Evolutionary conservation across 2,329 filamentous ascomycete species (phyloP).

Genomic region (Calonectria pseudoreteaudii): DNA sequence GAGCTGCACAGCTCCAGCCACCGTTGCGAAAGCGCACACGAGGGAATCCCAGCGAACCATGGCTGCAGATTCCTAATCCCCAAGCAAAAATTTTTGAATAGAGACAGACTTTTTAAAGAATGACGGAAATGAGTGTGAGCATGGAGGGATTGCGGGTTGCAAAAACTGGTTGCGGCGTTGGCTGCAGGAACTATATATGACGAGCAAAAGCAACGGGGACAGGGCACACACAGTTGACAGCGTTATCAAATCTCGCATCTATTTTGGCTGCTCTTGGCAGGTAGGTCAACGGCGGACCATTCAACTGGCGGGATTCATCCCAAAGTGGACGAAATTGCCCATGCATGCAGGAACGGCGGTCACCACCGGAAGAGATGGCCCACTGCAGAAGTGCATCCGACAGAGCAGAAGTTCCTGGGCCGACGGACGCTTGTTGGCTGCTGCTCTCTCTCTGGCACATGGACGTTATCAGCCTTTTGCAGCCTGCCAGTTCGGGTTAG

Average conservation of each 20-base stretch:
- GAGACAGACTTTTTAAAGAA: background rate
- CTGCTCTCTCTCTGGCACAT: background rate
- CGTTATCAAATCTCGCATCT: constrained; percentile 1
- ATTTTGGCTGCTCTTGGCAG: background rate
- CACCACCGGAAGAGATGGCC: background rate
- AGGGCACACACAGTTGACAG: background rate
- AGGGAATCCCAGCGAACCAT: constrained; percentile 1
- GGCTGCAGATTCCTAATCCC: background rate
- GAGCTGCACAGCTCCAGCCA: background rate
- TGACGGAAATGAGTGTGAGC: background rate
- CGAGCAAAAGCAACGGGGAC: background rate
- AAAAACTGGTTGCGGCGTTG: background rate
- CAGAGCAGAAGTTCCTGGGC: background rate
- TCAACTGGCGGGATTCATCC: background rate
- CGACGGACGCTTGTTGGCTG: background rate
- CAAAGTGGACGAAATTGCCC: background rate
- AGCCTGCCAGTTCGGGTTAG: constrained; percentile 2
- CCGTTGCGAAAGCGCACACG: background rate
- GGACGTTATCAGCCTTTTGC: background rate
- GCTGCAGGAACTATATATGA: background rate
- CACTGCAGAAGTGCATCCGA: background rate
- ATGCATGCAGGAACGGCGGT: background rate
- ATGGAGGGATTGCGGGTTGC: background rate
- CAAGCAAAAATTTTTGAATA: background rate
- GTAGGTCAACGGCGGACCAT: background rate